Conservation (phyloP, 805 yeast genomes). For the Nakazawaea populi region DNA sequence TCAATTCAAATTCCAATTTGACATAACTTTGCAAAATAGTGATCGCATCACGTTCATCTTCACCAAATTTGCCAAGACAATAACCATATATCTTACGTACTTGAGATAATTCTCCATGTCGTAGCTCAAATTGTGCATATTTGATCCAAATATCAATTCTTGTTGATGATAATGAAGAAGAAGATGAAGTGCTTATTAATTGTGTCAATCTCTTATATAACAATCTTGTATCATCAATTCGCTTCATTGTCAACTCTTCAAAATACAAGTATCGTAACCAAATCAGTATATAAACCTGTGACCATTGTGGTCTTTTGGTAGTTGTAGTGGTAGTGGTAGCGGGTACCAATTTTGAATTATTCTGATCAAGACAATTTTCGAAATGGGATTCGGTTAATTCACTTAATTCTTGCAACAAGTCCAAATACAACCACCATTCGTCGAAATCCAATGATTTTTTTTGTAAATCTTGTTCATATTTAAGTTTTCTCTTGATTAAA, state of each 20-base stretch:
- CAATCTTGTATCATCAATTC: conserved; percentile 39
- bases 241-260: conserved; percentile 46
- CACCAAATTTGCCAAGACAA: conserved; percentile 56
- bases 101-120: conserved; percentile 42
- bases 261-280: conserved; percentile 65
- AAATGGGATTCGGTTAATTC: conserved; percentile 27
- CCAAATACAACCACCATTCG: conserved; percentile 76
- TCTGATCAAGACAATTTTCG: conserved; percentile 34
- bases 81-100: conserved; percentile 71
- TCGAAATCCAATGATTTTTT: conserved; percentile 48
- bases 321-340: no score
- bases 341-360: no score
- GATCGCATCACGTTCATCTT: conserved; percentile 36
- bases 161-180: conserved; percentile 47
- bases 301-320: not conserved
- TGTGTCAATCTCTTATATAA: conserved; percentile 41
- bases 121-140: conserved; percentile 66
- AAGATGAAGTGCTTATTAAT: conserved; percentile 20
- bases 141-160: conserved; percentile 64
- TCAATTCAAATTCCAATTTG: conserved; percentile 55
- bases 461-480: conserved; percentile 44
- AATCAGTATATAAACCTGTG: conserved; percentile 53
- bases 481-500: conserved; percentile 44
- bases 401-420: conserved; percentile 38
- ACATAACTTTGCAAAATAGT: conserved; percentile 58